Base-by-base conservation (phyloP, 2,329 filamentous ascomycete species). In the Cytospora mali region DNA sequence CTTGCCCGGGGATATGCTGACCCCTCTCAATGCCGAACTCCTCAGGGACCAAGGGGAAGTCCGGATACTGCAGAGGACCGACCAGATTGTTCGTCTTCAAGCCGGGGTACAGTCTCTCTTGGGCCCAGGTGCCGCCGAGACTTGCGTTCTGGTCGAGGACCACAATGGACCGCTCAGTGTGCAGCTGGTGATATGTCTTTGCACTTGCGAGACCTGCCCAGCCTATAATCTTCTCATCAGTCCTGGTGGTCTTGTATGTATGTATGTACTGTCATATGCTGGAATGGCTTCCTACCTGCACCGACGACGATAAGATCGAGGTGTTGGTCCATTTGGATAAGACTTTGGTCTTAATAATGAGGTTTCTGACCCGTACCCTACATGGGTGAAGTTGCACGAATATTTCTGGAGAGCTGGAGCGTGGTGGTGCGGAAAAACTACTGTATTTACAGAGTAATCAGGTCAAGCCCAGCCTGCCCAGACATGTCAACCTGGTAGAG, bases 11-110 rank as follows among this genome's bases (percentile, higher is more conserved):
- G 10, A 85, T 81, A 65, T 83, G 77, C 66, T 82, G 69, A 3
- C 77, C 77, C 0, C 74, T 71, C 51, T 77, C 71, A 28, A 85
- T 73, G 1, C 77, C 77, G 67, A 83, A 88, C 0, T 75, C 79
- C 23, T 80, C 80, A 9, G 76, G 73, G 62, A 81, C 79, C 86
- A 93, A 89, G 21, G 89, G 88, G 64, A 90, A 91, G 68, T 92
- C 90, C 0, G 86, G 85, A 69, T 84, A 92, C 72, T 93, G 88
- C 68, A 88, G 91, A 0, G 85, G 89, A 3, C 90, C 89, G 13
- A 88, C 73, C 71, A 91, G 82, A 69, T 93, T 93, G 74, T 94
- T 93, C 58, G 84, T 87, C 69, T 87, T 89, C 55, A 94, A 80
- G 1, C 85, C 86, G 0, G 86, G 84, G 71, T 93, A 89, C 0